Evolutionary conservation across 2,329 filamentous ascomycete genomes (phyloP), one percentile per base, ranked within the genome.

Genomic region (Rutstroemia sp.): DNA sequence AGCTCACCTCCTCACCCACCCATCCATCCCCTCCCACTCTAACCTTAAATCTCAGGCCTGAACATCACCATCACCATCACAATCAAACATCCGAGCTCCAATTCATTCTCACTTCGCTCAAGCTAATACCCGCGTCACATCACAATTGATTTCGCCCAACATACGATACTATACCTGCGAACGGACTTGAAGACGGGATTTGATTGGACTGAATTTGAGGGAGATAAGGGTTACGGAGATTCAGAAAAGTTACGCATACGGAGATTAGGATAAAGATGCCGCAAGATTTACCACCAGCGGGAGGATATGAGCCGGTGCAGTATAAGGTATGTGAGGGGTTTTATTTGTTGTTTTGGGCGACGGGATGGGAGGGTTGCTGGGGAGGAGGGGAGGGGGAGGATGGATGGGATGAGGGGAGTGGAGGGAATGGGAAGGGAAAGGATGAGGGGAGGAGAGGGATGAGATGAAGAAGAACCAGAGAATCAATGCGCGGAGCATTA

Each of bases 281-380:
- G 78, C 92, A 97, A 82, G 94, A 99, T 80, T 89, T 99, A 84
- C 94, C 94, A 78, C 94, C 94, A 67, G 73, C 76, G 70, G 94
- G 92, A 78, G 94, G 94, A 80, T 99, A 99, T 76, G 87, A 85
- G 73, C 87, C 92, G 74, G 87, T 99, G 64, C 94, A 99, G 77
- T 99, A 96, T 81, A 95, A 95, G 84, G 88, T 92, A 73, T 69
- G 79, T 76, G 59, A 38, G 51, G 45, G 48, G 23, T 52, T 49
- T 46, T 25, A 47, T 8, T 44, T 48, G n/a, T 48, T 30, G 17
- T 4, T n/a, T 21, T 23, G 5, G 21, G 48, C 4, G 38, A 9
- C 4, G 49, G 4, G 16, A 5, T 3, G 27, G 14, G 16, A 10
- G n/a, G 16, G 38, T 3, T 27, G 25, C n/a, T 23, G 23, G 23